These are phyloP conservation scores for Tetragonia tetragonoides DNA, from an alignment of 148 eudicot species.

Conservation along the genomic window DNA sequence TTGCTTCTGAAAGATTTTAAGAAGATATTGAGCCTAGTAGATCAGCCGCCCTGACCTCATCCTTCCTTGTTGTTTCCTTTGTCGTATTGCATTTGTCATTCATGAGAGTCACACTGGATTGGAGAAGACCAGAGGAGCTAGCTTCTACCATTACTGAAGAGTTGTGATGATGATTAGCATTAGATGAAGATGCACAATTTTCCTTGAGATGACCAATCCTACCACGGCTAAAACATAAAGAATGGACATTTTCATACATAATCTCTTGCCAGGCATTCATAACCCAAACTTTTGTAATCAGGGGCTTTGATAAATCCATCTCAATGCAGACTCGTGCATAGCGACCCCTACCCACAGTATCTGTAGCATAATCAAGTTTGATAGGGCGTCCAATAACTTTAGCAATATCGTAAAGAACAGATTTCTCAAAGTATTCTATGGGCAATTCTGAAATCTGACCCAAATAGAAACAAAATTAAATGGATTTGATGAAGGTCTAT, in stretches of 20 bases:
- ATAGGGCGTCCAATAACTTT: not conserved
- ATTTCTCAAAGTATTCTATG: not conserved
- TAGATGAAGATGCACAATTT: not conserved
- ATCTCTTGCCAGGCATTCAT: not conserved
- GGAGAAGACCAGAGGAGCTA: too few species aligned
- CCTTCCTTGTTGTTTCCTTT: too few species aligned
- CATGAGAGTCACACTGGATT: too few species aligned
- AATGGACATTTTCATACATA: not conserved
- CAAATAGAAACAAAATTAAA: not conserved
- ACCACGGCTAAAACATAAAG: not conserved
- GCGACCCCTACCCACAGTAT: not conserved
- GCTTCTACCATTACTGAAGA: too few species aligned
- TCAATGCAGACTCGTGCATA: not conserved
- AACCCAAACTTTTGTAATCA: not conserved
- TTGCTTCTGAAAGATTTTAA: too few species aligned
- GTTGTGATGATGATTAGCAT: too few species aligned
- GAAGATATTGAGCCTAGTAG: too few species aligned
- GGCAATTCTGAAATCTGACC: not conserved
- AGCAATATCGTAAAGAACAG: not conserved
- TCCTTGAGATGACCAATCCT: not conserved
- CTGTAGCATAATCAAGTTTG: not conserved
- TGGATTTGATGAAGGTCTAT: not conserved
- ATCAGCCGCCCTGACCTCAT: too few species aligned
- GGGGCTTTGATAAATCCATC: not conserved
- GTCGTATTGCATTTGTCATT: too few species aligned